Conservation (phyloP, 2,329 filamentous ascomycete genomes). For the Aquanectria penicillioides region DNA sequence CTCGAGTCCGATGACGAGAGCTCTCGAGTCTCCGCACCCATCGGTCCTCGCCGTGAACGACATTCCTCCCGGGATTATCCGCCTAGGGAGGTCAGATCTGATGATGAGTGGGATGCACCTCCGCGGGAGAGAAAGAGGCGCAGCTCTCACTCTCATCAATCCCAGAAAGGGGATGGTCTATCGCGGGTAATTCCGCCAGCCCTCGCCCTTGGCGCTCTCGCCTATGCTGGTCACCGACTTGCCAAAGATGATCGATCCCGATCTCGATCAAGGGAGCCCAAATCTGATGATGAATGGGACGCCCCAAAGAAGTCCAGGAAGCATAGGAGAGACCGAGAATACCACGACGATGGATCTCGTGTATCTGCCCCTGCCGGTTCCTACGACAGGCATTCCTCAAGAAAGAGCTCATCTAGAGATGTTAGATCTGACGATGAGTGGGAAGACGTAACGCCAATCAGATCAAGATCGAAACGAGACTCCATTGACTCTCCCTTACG, state of each 20-base stretch:
- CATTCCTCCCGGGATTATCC: slow-evolving; percentile 22
- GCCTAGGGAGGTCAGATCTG: slow-evolving; percentile 23
- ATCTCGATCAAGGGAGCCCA: slow-evolving; percentile 15
- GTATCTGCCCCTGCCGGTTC: slow-evolving; percentile 1
- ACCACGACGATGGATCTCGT: slow-evolving; percentile 6
- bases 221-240: slow-evolving; percentile 5
- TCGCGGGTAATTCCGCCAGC: slow-evolving; percentile 21
- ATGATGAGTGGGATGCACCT: slow-evolving; percentile 19
- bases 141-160: slow-evolving; percentile 23
- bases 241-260: slow-evolving; percentile 8
- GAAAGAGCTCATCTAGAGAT: slow-evolving; percentile 1
- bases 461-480: slow-evolving; percentile 50
- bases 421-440: slow-evolving; percentile 44
- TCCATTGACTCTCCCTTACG: slow-evolving; percentile 46
- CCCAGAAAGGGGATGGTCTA: slow-evolving; percentile 14
- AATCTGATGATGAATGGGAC: slow-evolving; percentile 42
- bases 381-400: neutral
- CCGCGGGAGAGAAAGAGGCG: slow-evolving; percentile 22
- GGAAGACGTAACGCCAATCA: slow-evolving; percentile 42
- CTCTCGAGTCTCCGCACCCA: slow-evolving; percentile 41
- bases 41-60: slow-evolving; percentile 44
- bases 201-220: slow-evolving; percentile 31
- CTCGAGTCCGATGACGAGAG: slow-evolving; percentile 33
- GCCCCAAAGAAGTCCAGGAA: slow-evolving; percentile 44
- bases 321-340: slow-evolving; percentile 6